Base-by-base conservation (phyloP, 2,329 filamentous ascomycete genomes). In the Fusarium secorum region DNA sequence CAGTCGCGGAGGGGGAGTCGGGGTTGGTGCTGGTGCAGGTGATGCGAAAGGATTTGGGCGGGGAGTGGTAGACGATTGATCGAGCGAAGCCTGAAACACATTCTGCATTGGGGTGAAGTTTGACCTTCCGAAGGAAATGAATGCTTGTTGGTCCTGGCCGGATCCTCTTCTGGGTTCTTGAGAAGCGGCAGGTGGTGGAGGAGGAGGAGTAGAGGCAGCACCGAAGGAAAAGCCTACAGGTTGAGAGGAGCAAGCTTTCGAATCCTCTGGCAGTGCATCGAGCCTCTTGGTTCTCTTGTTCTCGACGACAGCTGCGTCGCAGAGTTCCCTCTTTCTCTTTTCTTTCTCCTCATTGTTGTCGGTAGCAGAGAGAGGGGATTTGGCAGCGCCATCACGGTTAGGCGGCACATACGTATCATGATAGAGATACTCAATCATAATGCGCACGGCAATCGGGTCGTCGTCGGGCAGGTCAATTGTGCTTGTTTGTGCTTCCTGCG, bases 381-480 rank as follows among this genome's bases (percentile, higher is more conserved):
- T 28, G 9, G 32, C 1, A 5, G 9, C 14, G 28, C 5, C 3
- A 11, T 18, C 7, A 11, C 4, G 18, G 24, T 24, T 15, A 14
- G 18, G 8, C 3, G 24, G 32, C 4, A 17, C 3, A 22, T 70
- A 64, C 14, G 67, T 32, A 6, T 59, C 42, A 11, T 52, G 38
- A 20, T 70, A 70, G 1, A 70, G 46, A 11, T 68, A 65, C 4
- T 68, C 33, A 0, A 70, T 20, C 60, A 68, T 66, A 49, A 60
- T 55, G 4, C 49, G 35, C 1, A 66, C 68, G 0, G 54, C 53
- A 7, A 17, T 3, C 4, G 56, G 28, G 9, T 70, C 60, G 15
- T 70, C 65, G 2, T 68, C 65, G 0, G 49, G 57, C 10, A 70
- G 30, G 20, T 63, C 1, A 24, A 68, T 60, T 5, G 9, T 4